Percentiles rank a stretch among this genome's conserved stretches.
phyloP scores from a whole-genome alignment of 768 basidiomycete genomes.

The Coprinopsis cinerea region DNA sequence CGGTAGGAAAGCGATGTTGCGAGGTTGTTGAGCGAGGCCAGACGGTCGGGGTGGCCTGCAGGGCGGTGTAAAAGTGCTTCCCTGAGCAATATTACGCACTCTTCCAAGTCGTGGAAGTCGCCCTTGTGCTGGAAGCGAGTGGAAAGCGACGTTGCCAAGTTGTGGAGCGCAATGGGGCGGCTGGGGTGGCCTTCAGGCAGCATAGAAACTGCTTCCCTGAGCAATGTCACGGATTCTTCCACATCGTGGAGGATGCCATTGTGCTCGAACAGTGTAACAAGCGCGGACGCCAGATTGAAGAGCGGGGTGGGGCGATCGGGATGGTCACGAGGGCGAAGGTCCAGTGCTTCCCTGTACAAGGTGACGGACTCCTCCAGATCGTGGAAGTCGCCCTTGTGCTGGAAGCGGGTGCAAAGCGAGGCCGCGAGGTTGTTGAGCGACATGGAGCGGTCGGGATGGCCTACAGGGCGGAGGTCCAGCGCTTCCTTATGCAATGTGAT shows the following conservation, averaged over 20 bases:
- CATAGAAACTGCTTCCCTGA: too few species aligned
- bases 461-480: conserved; percentile 4
- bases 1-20: not conserved
- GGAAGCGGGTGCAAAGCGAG: conserved; percentile 7
- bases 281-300: not conserved
- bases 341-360: not conserved
- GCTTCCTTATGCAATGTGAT: conserved; percentile 10
- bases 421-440: conserved; percentile 16
- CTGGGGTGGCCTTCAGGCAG: too few species aligned
- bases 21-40: not conserved
- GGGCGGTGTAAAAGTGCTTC: not conserved
- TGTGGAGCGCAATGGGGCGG: too few species aligned
- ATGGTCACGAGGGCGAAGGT: not conserved
- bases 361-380: not conserved
- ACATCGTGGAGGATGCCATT: too few species aligned
- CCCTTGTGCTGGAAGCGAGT: not conserved
- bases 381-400: not conserved
- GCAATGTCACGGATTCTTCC: too few species aligned
- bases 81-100: not conserved
- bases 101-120: not conserved
- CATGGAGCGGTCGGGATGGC: conserved; percentile 12
- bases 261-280: not conserved
- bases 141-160: too few species aligned
- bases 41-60: not conserved
- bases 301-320: not conserved